Percentiles rank a stretch among this genome's conserved stretches.
Conservation (phyloP, 805 yeast genomes). For the Candida maesae region DNA sequence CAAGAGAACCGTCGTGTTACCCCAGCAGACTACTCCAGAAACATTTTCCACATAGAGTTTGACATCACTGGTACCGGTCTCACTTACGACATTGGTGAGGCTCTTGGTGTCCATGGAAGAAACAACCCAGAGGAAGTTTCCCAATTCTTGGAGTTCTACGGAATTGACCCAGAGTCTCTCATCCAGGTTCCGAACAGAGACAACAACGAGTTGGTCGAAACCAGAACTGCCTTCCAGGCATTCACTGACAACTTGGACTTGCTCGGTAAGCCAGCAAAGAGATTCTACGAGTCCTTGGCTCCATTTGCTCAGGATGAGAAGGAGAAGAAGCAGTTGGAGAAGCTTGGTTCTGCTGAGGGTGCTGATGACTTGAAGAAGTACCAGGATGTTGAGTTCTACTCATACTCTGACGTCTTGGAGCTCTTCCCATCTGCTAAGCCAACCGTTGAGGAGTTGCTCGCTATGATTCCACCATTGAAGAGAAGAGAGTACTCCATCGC, state of each 20-base stretch:
- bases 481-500: conserved; percentile 98
- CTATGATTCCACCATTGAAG: conserved; percentile 79
- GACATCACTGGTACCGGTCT: conserved; percentile 89
- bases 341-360: conserved; percentile 72
- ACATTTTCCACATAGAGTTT: conserved; percentile 94
- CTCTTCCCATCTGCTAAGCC: conserved; percentile 85
- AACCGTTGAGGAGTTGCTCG: conserved; percentile 59
- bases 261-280: conserved; percentile 94
- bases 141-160: conserved; percentile 67
- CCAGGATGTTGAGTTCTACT: conserved; percentile 78
- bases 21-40: conserved; percentile 84
- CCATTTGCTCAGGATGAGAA: conserved; percentile 64
- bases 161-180: conserved; percentile 62
- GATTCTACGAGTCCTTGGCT: conserved; percentile 82
- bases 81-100: conserved; percentile 93
- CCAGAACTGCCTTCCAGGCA: conserved; percentile 79
- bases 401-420: conserved; percentile 77
- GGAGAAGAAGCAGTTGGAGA: conserved; percentile 59
- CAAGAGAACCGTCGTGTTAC: conserved; percentile 91
- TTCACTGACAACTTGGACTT: conserved; percentile 79
- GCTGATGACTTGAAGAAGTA: conserved; percentile 79
- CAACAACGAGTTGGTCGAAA: conserved; percentile 51
- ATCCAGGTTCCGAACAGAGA: conserved; percentile 72
- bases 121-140: conserved; percentile 64
- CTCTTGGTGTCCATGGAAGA: conserved; percentile 91